Evolutionary conservation across 805 yeast genomes (phyloP), one percentile per base, ranked within the genome.

Genomic region (Lipomyces japonicus): DNA sequence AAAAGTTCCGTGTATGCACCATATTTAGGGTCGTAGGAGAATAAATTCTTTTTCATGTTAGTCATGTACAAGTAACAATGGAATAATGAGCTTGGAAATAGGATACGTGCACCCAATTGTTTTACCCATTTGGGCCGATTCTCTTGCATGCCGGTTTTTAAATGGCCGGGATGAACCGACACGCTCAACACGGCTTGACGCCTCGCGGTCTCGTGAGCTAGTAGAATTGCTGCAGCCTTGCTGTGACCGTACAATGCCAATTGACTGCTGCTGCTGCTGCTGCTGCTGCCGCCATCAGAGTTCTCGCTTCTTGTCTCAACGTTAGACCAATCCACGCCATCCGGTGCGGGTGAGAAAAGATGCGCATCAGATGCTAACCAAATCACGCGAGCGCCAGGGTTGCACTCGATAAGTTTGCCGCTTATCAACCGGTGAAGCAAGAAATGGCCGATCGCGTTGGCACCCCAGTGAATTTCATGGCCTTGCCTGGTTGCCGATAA

Each of bases 1-100:
- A 61, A 74, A 18, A 74, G 60, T 52, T 71, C 77, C 7, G 78
- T 60, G 48, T 71, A 67, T 1, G 79, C 75, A 12, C 80, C 81
- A 37, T 66, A 66, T 34, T 57, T 55, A 4, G 68, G 48, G 19
- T 52, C 53, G 42, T 46, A 54, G 9, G 58, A 51, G 42, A 53
- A 50, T 3, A 35, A 14, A 9, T 36, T 36, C n/a, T 30, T 30
- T 7, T 30, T 12, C 34, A 30, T 12, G 34, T 12, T 12, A 30
- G n/a, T 12, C 14, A 12, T n/a, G n/a, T n/a, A n/a, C n/a, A n/a
- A n/a, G n/a, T n/a, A n/a, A n/a, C n/a, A 16, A 7, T 2, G 6
- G 30, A 9, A 42, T 19, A 16, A 16, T 34, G 16, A 25, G n/a
- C 16, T 39, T 9, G 19, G 31, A 19, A 7, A 28, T 6, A 21